Percentiles rank a stretch among this genome's conserved stretches.
These are phyloP conservation scores for Phyllosticta capitalensis DNA, from an alignment of 2,329 filamentous ascomycete species.

Conservation along the genomic window DNA sequence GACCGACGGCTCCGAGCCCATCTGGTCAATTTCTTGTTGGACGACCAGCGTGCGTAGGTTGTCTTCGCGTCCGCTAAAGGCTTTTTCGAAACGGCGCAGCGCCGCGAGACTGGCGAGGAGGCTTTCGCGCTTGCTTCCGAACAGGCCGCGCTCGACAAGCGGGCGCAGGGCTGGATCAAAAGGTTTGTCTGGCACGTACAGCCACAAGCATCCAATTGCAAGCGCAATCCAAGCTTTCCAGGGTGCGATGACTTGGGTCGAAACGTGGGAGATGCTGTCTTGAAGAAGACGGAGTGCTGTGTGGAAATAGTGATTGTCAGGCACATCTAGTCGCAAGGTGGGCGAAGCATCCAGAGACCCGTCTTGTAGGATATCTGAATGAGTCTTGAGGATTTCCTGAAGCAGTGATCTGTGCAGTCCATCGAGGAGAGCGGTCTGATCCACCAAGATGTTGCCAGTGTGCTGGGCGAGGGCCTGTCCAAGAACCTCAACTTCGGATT, in stretches of 20 bases:
- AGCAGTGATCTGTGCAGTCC: constrained; percentile 19
- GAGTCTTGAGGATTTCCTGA: constrained; percentile 17
- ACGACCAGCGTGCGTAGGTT: constrained; percentile 59
- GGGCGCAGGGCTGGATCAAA: constrained; percentile 66
- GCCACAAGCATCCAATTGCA: constrained; percentile 60
- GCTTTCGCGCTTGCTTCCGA: constrained; percentile 46
- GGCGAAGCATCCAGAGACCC: not conserved
- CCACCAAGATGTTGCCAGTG: constrained; percentile 23
- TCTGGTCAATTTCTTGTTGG: constrained; percentile 48
- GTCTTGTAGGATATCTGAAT: constrained; percentile 12
- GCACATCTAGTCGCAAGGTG: not conserved
- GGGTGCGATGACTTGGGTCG: constrained; percentile 22
- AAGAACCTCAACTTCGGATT: constrained; percentile 30
- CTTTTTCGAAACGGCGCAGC: constrained; percentile 54
- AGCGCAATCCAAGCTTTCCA: constrained; percentile 61
- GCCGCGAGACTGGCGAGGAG: constrained; percentile 50
- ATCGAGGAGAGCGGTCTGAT: constrained; percentile 22
- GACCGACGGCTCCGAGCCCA: constrained; percentile 59
- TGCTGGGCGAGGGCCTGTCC: constrained; percentile 27
- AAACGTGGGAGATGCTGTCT: not conserved
- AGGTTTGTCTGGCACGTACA: constrained; percentile 78
- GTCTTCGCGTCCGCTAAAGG: constrained; percentile 57
- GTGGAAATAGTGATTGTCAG: constrained; percentile 23
- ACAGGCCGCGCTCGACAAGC: constrained; percentile 53
- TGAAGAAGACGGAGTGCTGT: constrained; percentile 4